Evolutionary conservation across 176 grass and related monocot genomes (phyloP).

Genomic region (Tillandsia leiboldiana): DNA sequence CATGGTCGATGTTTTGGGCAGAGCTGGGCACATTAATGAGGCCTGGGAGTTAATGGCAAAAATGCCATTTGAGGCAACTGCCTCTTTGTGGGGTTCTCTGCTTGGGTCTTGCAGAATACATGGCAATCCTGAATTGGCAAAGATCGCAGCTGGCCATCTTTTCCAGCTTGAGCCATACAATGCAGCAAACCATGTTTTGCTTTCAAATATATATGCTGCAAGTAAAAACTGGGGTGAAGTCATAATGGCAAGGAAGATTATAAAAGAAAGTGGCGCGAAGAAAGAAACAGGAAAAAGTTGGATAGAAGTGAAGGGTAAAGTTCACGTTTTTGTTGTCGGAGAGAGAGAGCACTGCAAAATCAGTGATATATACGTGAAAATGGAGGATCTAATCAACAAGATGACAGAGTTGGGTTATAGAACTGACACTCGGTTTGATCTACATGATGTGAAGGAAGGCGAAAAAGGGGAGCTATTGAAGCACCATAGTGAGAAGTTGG

Average conservation of each 20-base stretch:
- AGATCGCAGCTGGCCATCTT: conserved; percentile 47
- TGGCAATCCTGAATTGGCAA: conserved; percentile 33
- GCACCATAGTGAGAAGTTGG: conserved; percentile 36
- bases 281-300: conserved; percentile 58
- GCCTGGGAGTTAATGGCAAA: conserved; percentile 43
- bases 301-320: conserved; percentile 34
- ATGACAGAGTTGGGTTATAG: conserved; percentile 17
- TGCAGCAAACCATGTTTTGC: conserved; percentile 53
- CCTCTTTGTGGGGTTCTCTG: conserved; percentile 51
- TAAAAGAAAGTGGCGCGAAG: conserved; percentile 46
- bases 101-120: conserved; percentile 50
- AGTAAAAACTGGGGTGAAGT: conserved; percentile 44
- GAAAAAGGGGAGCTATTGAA: conserved; percentile 39
- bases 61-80: conserved; percentile 18
- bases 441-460: conserved; percentile 33
- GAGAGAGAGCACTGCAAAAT: conserved; percentile 28
- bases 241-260: conserved; percentile 34
- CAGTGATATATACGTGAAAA: conserved; percentile 12
- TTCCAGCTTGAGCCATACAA: conserved; percentile 61
- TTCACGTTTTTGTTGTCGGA: conserved; percentile 31
- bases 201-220: conserved; percentile 59
- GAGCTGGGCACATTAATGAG: conserved; percentile 42
- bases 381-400: conserved; percentile 22
- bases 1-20: conserved; percentile 56
- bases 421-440: conserved; percentile 26